Percentiles rank a stretch among this genome's conserved stretches.
Evolutionary conservation across 1,139 yeast genomes (phyloP).

Genomic region (Magnusiomyces paraingens): DNA sequence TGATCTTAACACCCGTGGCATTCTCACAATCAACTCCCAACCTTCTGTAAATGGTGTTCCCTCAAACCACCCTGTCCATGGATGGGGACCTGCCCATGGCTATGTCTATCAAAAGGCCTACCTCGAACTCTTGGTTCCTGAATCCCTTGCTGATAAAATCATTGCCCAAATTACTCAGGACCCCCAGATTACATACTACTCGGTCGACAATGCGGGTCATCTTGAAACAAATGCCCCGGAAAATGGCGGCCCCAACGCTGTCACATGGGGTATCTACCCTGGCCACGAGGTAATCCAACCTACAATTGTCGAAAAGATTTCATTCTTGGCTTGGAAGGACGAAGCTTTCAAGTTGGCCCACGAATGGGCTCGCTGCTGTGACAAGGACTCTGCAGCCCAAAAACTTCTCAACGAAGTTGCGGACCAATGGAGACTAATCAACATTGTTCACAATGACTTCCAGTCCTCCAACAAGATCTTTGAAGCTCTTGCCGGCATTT

Average conservation of each 20-base stretch:
- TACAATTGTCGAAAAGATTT: slow-evolving; percentile 82
- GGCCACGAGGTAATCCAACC: slow-evolving; percentile 89
- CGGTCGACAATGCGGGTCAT: slow-evolving; percentile 58
- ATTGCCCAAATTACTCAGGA: slow-evolving; percentile 43
- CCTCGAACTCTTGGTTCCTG: slow-evolving; percentile 74
- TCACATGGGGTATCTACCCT: slow-evolving; percentile 96
- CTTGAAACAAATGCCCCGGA: slow-evolving; percentile 61
- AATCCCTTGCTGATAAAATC: slow-evolving; percentile 40
- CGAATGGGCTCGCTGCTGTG: slow-evolving; percentile 62
- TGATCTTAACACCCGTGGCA: slow-evolving; percentile 56
- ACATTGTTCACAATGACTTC: slow-evolving; percentile 85
- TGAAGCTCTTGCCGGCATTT: slow-evolving; percentile 27
- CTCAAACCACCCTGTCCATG: slow-evolving; percentile 66
- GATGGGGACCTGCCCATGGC: slow-evolving; percentile 96
- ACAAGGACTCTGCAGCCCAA: slow-evolving; percentile 32
- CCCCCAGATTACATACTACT: slow-evolving; percentile 64
- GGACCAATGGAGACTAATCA: slow-evolving; percentile 65
- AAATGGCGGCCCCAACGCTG: slow-evolving; percentile 78
- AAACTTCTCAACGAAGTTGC: slow-evolving; percentile 46
- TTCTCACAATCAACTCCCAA: slow-evolving; percentile 85
- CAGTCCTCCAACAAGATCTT: slow-evolving; percentile 33
- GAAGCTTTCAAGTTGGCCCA: slow-evolving; percentile 78
- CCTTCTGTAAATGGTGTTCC: slow-evolving; percentile 82
- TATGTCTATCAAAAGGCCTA: slow-evolving; percentile 91
- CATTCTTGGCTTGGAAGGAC: slow-evolving; percentile 94